Base-by-base conservation (phyloP, 371 early-diverging fungal species). In the Mortierella sp. region DNA sequence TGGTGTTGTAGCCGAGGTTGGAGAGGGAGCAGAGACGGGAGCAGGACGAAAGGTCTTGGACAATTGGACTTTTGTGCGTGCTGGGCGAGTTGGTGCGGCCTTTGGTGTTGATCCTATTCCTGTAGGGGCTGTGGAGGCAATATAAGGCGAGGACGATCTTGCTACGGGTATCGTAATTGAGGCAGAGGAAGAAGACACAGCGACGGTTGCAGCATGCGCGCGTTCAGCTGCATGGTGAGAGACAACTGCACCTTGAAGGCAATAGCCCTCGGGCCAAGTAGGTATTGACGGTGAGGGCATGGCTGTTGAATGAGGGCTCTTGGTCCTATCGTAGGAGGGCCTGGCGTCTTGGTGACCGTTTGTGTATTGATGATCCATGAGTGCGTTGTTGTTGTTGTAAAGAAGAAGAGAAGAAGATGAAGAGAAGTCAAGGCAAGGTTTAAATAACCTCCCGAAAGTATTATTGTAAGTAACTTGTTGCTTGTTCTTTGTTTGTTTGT, bases 151-250 rank as follows among this genome's bases (percentile, higher is more conserved):
- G 21, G 37, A 37, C 19, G 64, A 64, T 37, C 37, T 64, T 21
- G 64, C 64, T 64, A 37, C 37, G 64, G 64, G 64, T 21, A 64
- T 64, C 1, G 21, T 34, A 8, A 37, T 16, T 5, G 64, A 37
- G 9, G 64, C 31, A 19, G 37, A 34, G 6, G 61, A 59, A 13
- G 61, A 53, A 4, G 53, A 64, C 19, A 64, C 37, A 64, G 64
- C 64, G 34, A 64, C 64, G 64, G 37, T 64, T 64, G 64, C 2
- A 37, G 37, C 31, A 31, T 64, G 21, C 31, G 34, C 37, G 64
- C 64, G 64, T 64, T 64, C 64, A 37, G 64, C 64, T 64, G 64
- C 34, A 5, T 64, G 64, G 5, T 64, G 64, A 14, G 64, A 59
- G 5, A 53, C 57, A 21, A 64, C 37, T 16, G 9, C 21, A 19